Evolutionary conservation across 164 flowering plant genomes (phyloP).

Genomic region (Nelumbo lutea): DNA sequence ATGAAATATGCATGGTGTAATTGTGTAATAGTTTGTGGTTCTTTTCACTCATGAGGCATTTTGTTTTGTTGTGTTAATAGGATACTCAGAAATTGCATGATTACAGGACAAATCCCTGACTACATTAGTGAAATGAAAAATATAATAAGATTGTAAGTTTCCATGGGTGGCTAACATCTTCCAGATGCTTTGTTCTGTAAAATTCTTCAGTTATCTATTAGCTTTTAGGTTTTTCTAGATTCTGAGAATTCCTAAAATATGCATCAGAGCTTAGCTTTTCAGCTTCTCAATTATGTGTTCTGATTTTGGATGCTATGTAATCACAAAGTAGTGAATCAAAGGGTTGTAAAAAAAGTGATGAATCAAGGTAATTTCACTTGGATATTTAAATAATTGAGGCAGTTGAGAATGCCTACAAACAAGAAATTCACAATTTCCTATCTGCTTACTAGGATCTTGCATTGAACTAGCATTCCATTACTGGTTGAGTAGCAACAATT

Average conservation of each 20-base stretch:
- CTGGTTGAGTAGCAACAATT: no score
- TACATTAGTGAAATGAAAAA: conserved; percentile 30
- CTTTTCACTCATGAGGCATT: neutral
- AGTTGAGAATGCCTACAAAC: no score
- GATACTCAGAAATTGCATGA: conserved; percentile 55
- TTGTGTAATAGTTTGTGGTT: neutral
- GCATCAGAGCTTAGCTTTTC: neutral
- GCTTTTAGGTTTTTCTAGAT: neutral
- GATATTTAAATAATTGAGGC: neutral
- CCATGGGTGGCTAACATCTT: neutral
- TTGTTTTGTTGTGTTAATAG: conserved; percentile 26
- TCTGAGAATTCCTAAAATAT: neutral
- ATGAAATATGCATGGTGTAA: neutral
- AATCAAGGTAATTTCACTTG: neutral
- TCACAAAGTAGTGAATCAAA: neutral
- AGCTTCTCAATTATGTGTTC: neutral
- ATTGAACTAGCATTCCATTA: no score
- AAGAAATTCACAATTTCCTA: no score
- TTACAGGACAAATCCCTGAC: conserved; percentile 45
- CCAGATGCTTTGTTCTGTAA: neutral
- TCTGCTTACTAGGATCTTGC: no score
- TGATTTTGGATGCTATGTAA: neutral
- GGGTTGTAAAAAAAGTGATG: no score
- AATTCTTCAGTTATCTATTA: neutral
- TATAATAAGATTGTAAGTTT: conserved; percentile 44